Evolutionary conservation across 2,329 filamentous ascomycete species (phyloP).

Genomic region (Dactylellina parvicollis): DNA sequence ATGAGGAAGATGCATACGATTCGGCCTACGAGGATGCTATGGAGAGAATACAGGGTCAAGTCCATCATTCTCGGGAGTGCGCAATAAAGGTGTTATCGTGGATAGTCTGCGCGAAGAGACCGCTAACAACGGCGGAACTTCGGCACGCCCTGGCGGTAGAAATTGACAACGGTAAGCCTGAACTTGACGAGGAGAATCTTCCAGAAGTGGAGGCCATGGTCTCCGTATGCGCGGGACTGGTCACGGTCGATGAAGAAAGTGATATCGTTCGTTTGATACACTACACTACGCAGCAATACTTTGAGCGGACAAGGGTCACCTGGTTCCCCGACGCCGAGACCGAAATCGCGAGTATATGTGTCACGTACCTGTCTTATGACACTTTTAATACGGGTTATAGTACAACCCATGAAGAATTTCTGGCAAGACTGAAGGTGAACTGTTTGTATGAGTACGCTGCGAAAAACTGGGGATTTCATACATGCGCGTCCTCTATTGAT

Average conservation of each 20-base stretch:
- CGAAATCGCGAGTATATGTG: constrained; percentile 4
- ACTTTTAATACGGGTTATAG: neutral
- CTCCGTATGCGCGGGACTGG: constrained; percentile 8
- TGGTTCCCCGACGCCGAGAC: constrained; percentile 16
- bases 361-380: constrained; percentile 21
- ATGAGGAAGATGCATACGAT: too few species aligned
- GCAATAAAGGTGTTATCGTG: constrained; percentile 14
- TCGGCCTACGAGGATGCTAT: constrained; percentile 8
- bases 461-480: constrained; percentile 16
- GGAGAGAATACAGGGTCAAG: constrained; percentile 1
- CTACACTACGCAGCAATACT: constrained; percentile 31
- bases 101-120: constrained; percentile 21
- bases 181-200: constrained; percentile 15
- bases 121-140: constrained; percentile 10
- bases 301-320: neutral
- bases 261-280: constrained; percentile 16
- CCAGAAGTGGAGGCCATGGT: neutral
- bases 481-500: neutral
- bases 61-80: neutral
- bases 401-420: neutral
- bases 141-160: constrained; percentile 30
- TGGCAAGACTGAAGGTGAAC: neutral
- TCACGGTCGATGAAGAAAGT: constrained; percentile 12
- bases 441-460: constrained; percentile 5
- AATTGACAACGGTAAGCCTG: neutral